These are phyloP conservation scores for Butyriboletus appendiculatus DNA, from an alignment of 1,284 basidiomycete genomes.

Conservation along the genomic window DNA sequence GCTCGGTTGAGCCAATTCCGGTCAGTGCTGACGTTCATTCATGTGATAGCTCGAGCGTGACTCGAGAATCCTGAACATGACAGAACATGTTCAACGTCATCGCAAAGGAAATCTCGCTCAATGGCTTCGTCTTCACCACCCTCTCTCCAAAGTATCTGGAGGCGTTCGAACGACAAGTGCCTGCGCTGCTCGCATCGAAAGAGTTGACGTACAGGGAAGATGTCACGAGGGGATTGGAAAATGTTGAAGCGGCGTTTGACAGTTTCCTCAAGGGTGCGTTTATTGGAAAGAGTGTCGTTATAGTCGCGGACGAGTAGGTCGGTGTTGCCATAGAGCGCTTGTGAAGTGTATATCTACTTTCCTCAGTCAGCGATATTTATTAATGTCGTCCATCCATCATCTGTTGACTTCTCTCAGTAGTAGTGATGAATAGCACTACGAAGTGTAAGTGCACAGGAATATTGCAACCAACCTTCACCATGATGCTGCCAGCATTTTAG, in stretches of 20 bases:
- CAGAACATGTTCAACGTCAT: conserved; percentile 14
- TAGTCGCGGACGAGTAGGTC: conserved; percentile 14
- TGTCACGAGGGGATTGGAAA: conserved; percentile 21
- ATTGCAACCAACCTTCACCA: too few relatives aligned
- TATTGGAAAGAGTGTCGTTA: conserved; percentile 13
- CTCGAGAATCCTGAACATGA: background rate
- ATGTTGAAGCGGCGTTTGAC: conserved; percentile 2
- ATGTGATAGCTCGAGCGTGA: background rate
- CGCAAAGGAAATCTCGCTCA: conserved; percentile 9
- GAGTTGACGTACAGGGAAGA: conserved; percentile 8
- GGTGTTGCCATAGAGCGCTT: background rate
- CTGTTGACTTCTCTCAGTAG: too few relatives aligned
- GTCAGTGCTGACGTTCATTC: conserved; percentile 2
- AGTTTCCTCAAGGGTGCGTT: conserved; percentile 11
- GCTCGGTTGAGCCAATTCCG: background rate
- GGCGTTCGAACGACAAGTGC: conserved; percentile 10
- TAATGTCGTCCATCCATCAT: background rate
- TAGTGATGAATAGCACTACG: too few relatives aligned
- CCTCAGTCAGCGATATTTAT: background rate
- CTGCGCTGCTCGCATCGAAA: conserved; percentile 13
- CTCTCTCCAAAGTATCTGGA: conserved; percentile 10
- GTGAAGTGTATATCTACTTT: background rate
- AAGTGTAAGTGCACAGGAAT: too few relatives aligned
- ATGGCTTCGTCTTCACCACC: background rate
- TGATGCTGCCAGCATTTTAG: too few relatives aligned